Percentiles rank a stretch among this genome's conserved stretches.
These are phyloP conservation scores for Taphrina deformans DNA, from an alignment of 1,139 yeast species.

Conservation along the genomic window DNA sequence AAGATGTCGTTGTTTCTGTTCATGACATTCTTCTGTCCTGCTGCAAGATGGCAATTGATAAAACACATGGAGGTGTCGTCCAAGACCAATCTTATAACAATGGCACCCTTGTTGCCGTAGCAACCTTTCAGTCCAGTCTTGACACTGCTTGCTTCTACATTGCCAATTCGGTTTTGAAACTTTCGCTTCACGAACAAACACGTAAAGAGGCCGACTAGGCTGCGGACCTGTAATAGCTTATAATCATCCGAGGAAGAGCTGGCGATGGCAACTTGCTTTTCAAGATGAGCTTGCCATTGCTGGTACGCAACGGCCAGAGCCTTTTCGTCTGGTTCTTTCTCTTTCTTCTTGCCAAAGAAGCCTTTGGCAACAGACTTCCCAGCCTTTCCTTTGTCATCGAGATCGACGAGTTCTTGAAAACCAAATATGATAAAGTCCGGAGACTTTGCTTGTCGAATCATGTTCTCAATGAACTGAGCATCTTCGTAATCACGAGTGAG, in stretches of 20 bases:
- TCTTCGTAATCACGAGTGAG: conserved; percentile 41
- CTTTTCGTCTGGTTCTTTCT: conserved; percentile 8
- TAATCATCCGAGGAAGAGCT: conserved; percentile 50
- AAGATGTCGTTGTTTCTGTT: conserved; percentile 84
- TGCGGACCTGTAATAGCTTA: conserved; percentile 73
- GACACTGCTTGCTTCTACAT: conserved; percentile 73
- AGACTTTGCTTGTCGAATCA: conserved; percentile 38
- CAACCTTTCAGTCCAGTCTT: conserved; percentile 95
- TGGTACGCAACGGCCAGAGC: conserved; percentile 30
- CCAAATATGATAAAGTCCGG: conserved; percentile 85
- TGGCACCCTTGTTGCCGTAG: conserved; percentile 94
- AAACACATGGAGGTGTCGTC: conserved; percentile 75
- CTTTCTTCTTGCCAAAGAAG: conserved; percentile 55
- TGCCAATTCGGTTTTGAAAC: conserved; percentile 56
- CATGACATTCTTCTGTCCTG: conserved; percentile 73
- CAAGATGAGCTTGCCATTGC: conserved; percentile 48
- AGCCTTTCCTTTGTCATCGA: conserved; percentile 69
- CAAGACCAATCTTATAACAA: conserved; percentile 75
- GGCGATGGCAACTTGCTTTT: conserved; percentile 35
- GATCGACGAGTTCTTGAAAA: conserved; percentile 86
- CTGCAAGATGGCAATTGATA: conserved; percentile 87
- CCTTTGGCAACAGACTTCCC: conserved; percentile 27
- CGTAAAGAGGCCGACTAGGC: conserved; percentile 79
- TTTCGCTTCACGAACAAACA: conserved; percentile 65
- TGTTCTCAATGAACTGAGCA: conserved; percentile 37